Conservation (phyloP, 768 basidiomycete genomes). For the Hericium erinaceus region DNA sequence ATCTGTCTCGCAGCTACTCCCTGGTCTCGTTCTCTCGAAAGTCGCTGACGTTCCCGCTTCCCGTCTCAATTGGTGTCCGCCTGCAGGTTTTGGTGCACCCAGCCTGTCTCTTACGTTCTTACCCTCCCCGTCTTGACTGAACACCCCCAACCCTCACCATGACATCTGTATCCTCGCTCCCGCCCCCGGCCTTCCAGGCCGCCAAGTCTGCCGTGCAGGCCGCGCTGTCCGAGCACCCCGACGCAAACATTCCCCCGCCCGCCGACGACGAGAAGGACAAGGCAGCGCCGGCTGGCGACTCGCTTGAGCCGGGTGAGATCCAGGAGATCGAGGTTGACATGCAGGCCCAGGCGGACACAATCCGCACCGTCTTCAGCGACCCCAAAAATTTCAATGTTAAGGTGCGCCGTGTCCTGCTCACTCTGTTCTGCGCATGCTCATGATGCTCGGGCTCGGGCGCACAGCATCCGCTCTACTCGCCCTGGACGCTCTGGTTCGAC, state of each 20-base stretch:
- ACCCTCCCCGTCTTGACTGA: no score
- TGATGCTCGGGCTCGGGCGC: not conserved
- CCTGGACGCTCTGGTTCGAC: conserved; percentile 99
- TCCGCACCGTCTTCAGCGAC: conserved; percentile 91
- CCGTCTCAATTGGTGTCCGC: not conserved
- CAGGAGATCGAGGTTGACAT: conserved; percentile 84
- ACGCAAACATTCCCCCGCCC: conserved; percentile 16
- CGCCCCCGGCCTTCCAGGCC: conserved; percentile 63
- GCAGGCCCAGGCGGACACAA: conserved; percentile 72
- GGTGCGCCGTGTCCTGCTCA: conserved; percentile 32
- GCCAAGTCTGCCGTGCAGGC: conserved; percentile 71
- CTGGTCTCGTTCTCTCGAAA: no score
- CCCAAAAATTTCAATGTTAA: conserved; percentile 94
- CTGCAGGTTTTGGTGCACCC: not conserved
- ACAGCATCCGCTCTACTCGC: conserved; percentile 88
- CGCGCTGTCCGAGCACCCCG: conserved; percentile 52
- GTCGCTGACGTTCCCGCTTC: no score
- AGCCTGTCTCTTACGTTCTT: not conserved
- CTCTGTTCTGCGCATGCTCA: not conserved
- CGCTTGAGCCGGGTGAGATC: conserved; percentile 70
- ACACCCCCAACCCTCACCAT: conserved; percentile 13
- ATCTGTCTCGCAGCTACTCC: no score
- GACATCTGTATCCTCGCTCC: conserved; percentile 40
- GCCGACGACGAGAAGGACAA: conserved; percentile 27
- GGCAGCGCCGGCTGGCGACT: conserved; percentile 15